Percentiles rank a stretch among this genome's conserved stretches.
Evolutionary conservation across 1,139 yeast species (phyloP).

Genomic region (Debaryomyces nepalensis): DNA sequence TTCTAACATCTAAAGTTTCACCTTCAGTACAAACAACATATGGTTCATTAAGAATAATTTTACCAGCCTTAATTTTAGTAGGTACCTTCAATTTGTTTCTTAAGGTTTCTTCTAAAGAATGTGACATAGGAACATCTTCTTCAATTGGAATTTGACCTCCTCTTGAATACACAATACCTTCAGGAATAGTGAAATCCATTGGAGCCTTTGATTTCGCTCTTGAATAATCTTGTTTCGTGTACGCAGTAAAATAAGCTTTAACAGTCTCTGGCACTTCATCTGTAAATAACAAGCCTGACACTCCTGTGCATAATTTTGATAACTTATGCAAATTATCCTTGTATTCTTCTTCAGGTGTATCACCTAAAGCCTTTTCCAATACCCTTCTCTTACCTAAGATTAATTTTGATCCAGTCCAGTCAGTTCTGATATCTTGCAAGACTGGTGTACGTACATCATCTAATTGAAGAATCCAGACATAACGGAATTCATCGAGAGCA

Average conservation of each 20-base stretch:
- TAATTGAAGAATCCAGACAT: constrained; percentile 82
- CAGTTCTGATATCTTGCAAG: constrained; percentile 86
- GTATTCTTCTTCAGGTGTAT: constrained; percentile 85
- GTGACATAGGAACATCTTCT: constrained; percentile 96
- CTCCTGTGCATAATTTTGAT: constrained; percentile 64
- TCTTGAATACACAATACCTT: constrained; percentile 88
- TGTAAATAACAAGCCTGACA: constrained; percentile 86
- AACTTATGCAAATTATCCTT: constrained; percentile 79
- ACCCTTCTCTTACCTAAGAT: constrained; percentile 93
- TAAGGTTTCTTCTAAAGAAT: constrained; percentile 89
- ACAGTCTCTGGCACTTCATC: constrained; percentile 85
- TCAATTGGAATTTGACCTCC: constrained; percentile 91
- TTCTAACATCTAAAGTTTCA: constrained; percentile 82
- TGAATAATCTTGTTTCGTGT: constrained; percentile 79
- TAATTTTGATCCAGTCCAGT: constrained; percentile 89
- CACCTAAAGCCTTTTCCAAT: constrained; percentile 89
- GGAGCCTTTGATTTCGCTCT: constrained; percentile 89
- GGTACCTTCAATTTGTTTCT: constrained; percentile 91
- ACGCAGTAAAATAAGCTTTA: constrained; percentile 78
- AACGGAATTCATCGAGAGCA: constrained; percentile 75
- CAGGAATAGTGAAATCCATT: constrained; percentile 81
- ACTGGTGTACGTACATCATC: constrained; percentile 97
- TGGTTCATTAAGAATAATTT: constrained; percentile 75
- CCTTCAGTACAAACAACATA: constrained; percentile 82
- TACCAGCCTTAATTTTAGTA: constrained; percentile 87